Base-by-base conservation (phyloP, 345 rosid genomes). In the Leavenworthia alabamica region DNA sequence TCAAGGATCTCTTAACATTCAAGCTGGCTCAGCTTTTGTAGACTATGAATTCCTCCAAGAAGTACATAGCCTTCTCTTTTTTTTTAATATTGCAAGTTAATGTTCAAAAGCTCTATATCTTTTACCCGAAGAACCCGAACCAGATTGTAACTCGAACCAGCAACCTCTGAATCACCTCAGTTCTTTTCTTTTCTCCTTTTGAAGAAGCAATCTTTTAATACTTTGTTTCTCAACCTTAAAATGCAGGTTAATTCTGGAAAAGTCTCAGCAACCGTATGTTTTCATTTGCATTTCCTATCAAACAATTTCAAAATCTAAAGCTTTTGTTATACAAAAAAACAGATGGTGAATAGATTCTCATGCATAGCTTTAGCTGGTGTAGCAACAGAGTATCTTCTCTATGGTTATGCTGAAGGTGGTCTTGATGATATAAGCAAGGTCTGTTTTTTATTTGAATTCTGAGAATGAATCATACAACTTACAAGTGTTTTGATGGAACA, bases 311-410 rank as follows among this genome's bases (percentile, higher is more conserved):
- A 42, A 66, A 42, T 20, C 22, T 20, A 20, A 20, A 20, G 2
- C 22, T 20, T 20, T 20, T 20, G 22, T 6, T 36, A 40, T 51
- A 31, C 14, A 9, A 26, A 62, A 62, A 72, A 72, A 5, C 72
- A 89, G 98, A 92, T 73, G 41, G 71, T 92, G 68, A 92, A 85
- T 84, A 92, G 83, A 80, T 89, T 92, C 81, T 77, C 90, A 7
- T 89, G 98, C 68, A 81, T 92, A 56, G 96, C 93, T 10, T 73
- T 89, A 29, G 98, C 96, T 3, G 98, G 95, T 2, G 90, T 86
- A 54, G 81, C 86, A 7, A 81, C 96, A 0, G 96, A 89, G 58
- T 92, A 81, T 78, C 83, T 89, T 24, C 71, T 86, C 4, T 89
- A 71, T 29, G 95, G 93, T 54, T 80, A 70, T 13, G 89, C 96